Base-by-base conservation (phyloP, 2,329 filamentous ascomycete genomes). In the Aspergillus flavus region DNA sequence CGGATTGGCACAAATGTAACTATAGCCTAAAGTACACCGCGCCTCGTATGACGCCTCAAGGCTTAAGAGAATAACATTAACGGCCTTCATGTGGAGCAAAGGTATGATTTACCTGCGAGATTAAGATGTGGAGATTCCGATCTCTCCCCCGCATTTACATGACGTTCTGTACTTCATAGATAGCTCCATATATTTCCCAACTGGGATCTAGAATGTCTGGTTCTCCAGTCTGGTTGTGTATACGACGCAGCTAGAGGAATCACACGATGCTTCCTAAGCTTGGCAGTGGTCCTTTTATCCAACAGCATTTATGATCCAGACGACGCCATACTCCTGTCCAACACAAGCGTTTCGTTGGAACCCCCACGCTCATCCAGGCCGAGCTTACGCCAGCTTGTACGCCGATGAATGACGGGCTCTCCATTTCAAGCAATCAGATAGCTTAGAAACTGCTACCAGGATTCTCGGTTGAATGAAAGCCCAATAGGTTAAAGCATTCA, bases 21-120 rank as follows among this genome's bases (percentile, higher is more conserved):
- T 61, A 58, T 61, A 61, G 59, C 43, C 59, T 61, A 61, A 61
- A 61, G 30, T 16, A 30, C 28, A 9, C 10, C 10, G 30, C 19
- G n/a, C 30, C 30, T 54, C 12, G 6, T 54, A 19, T 16, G n/a
- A 34, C 28, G 11, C 19, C 21, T 23, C 19, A 36, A 23, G 52
- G 30, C 19, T 23, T 9, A 36, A 50, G 46, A 28, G 3, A 9
- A 16, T 16, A 30, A 6, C 52, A 4, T 10, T 10, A 54, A 54
- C 46, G 46, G 46, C 26, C 5, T 36, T 9, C 12, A 9, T 34
- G 52, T 23, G 28, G 50, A 53, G 50, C n/a, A 21, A 23, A 11
- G 30, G 30, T 3, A 36, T 36, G 19, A 54, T 54, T 54, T 36
- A 54, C 52, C 30, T 54, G 28, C 10, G 21, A 54, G 52, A 54